Percentiles rank a stretch among this genome's conserved stretches.
phyloP scores from a whole-genome alignment of 2,329 filamentous ascomycete species.

The Delphinella strobiligena region DNA sequence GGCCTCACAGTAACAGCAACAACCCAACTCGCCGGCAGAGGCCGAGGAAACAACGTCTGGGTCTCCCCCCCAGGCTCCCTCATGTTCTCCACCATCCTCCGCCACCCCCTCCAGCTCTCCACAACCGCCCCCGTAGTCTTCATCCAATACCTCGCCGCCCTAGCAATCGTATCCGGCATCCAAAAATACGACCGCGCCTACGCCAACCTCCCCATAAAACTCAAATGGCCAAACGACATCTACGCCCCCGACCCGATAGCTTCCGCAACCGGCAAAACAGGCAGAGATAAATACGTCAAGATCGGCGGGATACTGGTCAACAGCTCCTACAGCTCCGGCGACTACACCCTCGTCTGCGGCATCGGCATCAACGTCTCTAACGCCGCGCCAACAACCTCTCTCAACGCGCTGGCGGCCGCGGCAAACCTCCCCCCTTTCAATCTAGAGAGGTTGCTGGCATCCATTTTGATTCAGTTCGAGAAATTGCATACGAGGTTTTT shows the following conservation, averaged over 20 bases:
- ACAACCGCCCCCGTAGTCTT: conserved; percentile 73
- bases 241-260: conserved; percentile 26
- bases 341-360: conserved; percentile 77
- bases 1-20: conserved; percentile 86
- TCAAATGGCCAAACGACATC: conserved; percentile 98
- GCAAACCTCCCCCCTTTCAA: conserved; percentile 46
- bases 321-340: conserved; percentile 64
- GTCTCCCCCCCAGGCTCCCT: conserved; percentile 76
- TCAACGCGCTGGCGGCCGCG: conserved; percentile 54
- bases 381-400: conserved; percentile 70
- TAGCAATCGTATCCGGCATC: conserved; percentile 77
- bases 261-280: neutral
- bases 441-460: conserved; percentile 69
- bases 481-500: conserved; percentile 64
- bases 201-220: conserved; percentile 60
- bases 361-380: conserved; percentile 77
- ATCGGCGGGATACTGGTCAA: conserved; percentile 90
- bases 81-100: conserved; percentile 79
- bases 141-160: conserved; percentile 80
- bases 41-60: conserved; percentile 89
- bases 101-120: conserved; percentile 64
- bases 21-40: conserved; percentile 75
- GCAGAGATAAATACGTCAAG: conserved; percentile 67
- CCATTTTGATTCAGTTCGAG: conserved; percentile 69
- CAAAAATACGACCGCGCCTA: conserved; percentile 64